Base-by-base conservation (phyloP, 2,329 filamentous ascomycete genomes). In the Dothideomycetes sp. region DNA sequence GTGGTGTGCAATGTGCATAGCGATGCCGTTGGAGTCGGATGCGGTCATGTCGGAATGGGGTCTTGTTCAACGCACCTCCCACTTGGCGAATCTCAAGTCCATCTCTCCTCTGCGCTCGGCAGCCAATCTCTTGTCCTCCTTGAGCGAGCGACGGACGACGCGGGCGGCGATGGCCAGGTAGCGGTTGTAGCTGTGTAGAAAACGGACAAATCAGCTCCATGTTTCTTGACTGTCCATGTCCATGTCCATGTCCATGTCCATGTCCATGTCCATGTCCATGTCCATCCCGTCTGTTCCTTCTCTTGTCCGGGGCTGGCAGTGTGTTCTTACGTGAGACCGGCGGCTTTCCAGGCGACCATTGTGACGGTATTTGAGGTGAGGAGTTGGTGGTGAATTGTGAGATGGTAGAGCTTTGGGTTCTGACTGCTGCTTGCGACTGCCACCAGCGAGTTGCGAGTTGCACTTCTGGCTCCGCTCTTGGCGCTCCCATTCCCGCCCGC, bases 281-380 rank as follows among this genome's bases (percentile, higher is more conserved):
- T 13, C 16, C n/a, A 5, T n/a, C 27, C 16, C 27, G 7, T 30
- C 27, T 13, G 6, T 30, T 15, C n/a, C n/a, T 30, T 16, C 8
- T 33, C 20, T 33, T 28, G 13, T n/a, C 11, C 23, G 22, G 13
- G 22, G 7, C 7, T 20, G 12, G 17, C 16, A 33, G 18, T 16
- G 9, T 33, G 18, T 40, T 22, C 85, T 67, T 83, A 94, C 88
- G 81, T 93, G 64, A 96, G 75, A 70, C 91, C 91, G 66, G 91
- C 85, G 63, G 88, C 79, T 84, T 95, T 96, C 91, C 89, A 98
- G 64, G 88, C 89, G 71, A 83, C 75, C 91, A 96, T 98, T 72
- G 77, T 85, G 77, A 60, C 57, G 62, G 58, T 58, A 35, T 49
- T 48, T 52, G 49, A n/a, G n/a, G 18, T 11, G 28, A 45, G 53